Conservation (phyloP, 1,139 yeast genomes). For the Candida dubliniensis region DNA sequence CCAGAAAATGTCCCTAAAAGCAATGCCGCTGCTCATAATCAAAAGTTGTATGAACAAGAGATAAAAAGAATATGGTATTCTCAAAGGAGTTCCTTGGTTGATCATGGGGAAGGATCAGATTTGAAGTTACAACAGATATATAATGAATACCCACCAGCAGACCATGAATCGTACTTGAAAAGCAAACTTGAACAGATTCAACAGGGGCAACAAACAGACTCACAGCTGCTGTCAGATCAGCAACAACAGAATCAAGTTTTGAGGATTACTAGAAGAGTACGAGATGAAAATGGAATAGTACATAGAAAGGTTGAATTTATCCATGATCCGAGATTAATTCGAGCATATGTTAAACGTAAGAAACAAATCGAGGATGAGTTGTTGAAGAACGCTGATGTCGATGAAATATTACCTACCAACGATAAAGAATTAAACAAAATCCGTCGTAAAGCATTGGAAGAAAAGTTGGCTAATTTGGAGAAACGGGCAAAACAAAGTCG, state of each 20-base stretch:
- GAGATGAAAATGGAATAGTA: constrained; percentile 82
- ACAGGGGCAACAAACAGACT: constrained; percentile 13
- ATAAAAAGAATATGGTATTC: constrained; percentile 88
- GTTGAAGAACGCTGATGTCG: constrained; percentile 55
- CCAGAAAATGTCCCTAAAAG: constrained; percentile 47
- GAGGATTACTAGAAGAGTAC: constrained; percentile 73
- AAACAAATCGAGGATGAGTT: constrained; percentile 74
- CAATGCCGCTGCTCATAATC: constrained; percentile 72
- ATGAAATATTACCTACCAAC: constrained; percentile 74
- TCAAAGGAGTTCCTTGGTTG: constrained; percentile 66
- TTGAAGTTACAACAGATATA: constrained; percentile 33
- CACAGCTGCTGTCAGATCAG: constrained; percentile 16
- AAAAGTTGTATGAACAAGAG: constrained; percentile 89
- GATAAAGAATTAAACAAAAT: constrained; percentile 83
- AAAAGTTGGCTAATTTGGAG: constrained; percentile 80
- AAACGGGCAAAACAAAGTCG: constrained; percentile 53
- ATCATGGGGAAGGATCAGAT: constrained; percentile 27
- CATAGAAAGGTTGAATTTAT: constrained; percentile 81
- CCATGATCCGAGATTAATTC: constrained; percentile 81
- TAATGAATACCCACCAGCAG: constrained; percentile 40
- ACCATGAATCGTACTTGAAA: constrained; percentile 34
- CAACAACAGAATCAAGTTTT: constrained; percentile 37
- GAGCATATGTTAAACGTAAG: constrained; percentile 79
- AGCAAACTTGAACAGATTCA: constrained; percentile 17
- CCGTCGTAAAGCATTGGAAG: constrained; percentile 76